These are phyloP conservation scores for Penicillium cataractarum DNA, from an alignment of 495 filamentous ascomycete genomes.

Conservation along the genomic window DNA sequence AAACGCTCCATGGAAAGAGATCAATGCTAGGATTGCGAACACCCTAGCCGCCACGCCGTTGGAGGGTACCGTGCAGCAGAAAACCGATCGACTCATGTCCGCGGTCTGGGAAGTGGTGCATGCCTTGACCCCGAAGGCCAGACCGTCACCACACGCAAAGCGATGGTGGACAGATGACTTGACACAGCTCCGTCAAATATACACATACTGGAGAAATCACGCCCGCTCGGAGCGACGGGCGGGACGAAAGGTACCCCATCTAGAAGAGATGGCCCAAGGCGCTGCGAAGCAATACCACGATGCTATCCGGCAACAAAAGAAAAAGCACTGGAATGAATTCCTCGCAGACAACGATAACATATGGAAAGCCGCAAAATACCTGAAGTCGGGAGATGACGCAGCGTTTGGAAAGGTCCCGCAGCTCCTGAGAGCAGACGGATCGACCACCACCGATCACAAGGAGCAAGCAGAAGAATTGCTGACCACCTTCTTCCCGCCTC, in stretches of 20 bases:
- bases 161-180: slow-evolving; percentile 24
- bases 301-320: no score
- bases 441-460: no score
- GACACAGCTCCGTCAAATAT: slow-evolving; percentile 15
- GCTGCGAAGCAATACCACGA: no score
- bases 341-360: no score
- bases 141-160: slow-evolving; percentile 24
- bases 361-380: no score
- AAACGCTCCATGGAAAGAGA: slow-evolving; percentile 35
- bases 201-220: slow-evolving; percentile 20
- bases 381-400: no score
- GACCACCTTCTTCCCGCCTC: no score
- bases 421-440: no score
- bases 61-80: slow-evolving; percentile 26
- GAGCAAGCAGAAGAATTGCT: no score
- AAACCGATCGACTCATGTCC: slow-evolving; percentile 23
- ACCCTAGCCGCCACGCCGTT: slow-evolving; percentile 19
- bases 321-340: no score
- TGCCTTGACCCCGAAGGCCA: slow-evolving; percentile 21
- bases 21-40: slow-evolving; percentile 28
- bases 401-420: no score
- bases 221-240: slow-evolving; percentile 21
- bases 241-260: slow-evolving; percentile 14
- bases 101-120: slow-evolving; percentile 13
- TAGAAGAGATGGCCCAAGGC: no score